phyloP scores from a whole-genome alignment of 148 eudicot genomes.

The Chenopodium quinoa region DNA sequence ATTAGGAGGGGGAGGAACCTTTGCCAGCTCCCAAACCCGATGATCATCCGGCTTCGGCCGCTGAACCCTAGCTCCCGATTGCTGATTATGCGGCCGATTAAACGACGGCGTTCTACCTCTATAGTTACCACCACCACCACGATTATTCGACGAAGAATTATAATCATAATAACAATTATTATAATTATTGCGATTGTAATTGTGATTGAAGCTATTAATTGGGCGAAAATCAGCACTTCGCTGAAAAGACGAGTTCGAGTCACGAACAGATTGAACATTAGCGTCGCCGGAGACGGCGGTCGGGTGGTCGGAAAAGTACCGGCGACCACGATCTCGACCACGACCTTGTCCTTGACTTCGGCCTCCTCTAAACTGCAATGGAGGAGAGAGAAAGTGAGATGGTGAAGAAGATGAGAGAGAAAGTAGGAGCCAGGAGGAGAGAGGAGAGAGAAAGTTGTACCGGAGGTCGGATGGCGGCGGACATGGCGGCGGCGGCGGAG shows the following conservation, averaged over 20 bases:
- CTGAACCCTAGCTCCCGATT: background rate
- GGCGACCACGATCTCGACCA: background rate
- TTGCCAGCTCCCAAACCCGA: conserved; percentile 60
- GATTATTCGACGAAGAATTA: conserved; percentile 1
- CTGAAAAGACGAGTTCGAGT: background rate
- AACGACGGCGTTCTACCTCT: conserved; percentile 17
- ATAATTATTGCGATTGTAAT: too few species aligned
- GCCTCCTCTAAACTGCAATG: background rate
- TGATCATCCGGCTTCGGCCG: conserved; percentile 44
- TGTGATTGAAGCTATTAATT: background rate
- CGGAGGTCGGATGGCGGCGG: conserved; percentile 14
- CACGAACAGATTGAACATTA: background rate
- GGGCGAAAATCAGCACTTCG: background rate
- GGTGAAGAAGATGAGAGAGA: background rate
- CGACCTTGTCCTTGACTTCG: background rate
- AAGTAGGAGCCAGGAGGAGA: background rate
- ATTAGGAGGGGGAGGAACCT: conserved; percentile 41
- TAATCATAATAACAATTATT: too few species aligned
- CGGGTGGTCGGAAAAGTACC: background rate
- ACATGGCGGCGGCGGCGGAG: background rate
- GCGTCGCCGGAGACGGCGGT: background rate
- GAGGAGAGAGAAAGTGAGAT: background rate
- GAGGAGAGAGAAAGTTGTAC: background rate
- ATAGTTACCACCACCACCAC: background rate
- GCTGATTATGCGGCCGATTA: conserved; percentile 18